These are phyloP conservation scores for Colletotrichum karsti DNA, from an alignment of 2,329 filamentous ascomycete genomes.

Conservation along the genomic window DNA sequence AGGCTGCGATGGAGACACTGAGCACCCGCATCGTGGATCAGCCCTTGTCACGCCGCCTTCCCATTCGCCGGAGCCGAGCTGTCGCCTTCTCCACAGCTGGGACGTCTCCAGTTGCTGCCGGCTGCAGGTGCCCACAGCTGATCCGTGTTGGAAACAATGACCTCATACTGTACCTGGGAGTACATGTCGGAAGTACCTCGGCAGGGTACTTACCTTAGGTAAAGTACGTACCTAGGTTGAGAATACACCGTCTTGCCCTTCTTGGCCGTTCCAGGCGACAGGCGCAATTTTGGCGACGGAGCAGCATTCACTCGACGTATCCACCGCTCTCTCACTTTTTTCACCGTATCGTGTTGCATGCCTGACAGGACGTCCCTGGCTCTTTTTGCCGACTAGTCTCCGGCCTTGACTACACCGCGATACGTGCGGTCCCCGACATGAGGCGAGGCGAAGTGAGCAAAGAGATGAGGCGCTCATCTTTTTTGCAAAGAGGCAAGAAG, in stretches of 20 bases:
- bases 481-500: background rate
- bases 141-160: constrained; percentile 21
- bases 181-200: background rate
- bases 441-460: background rate
- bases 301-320: background rate
- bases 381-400: background rate
- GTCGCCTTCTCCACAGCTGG: constrained; percentile 2
- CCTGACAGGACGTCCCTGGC: constrained; percentile 13
- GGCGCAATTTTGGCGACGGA: background rate
- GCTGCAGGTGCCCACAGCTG: background rate
- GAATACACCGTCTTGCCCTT: background rate
- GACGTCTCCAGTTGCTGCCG: constrained; percentile 17
- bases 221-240: no score
- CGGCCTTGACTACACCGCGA: background rate
- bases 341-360: background rate
- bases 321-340: constrained; percentile 12
- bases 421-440: background rate
- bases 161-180: constrained; percentile 14
- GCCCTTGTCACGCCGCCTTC: background rate
- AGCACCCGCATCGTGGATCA: constrained; percentile 14
- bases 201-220: background rate
- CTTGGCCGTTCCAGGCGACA: background rate
- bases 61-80: background rate
- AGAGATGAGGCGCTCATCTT: background rate
- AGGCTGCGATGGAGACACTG: constrained; percentile 8